Evolutionary conservation across 139 green algal species (phyloP).

Genomic region (Micractinium conductrix): DNA sequence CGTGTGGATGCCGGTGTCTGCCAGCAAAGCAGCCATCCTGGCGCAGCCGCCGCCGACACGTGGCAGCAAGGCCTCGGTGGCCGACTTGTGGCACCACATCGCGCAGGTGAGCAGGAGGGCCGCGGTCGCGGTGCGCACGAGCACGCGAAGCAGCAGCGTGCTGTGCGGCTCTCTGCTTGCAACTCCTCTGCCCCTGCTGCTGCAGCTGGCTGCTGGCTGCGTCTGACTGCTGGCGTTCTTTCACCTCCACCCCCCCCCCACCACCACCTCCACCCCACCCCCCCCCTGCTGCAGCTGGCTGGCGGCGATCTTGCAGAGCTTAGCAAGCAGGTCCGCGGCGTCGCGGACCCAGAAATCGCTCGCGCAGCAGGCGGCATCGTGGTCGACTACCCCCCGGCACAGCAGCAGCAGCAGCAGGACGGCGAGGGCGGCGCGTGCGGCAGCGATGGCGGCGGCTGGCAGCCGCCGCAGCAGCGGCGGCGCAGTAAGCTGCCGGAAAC

Average conservation of each 20-base stretch:
- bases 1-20: constrained; percentile 81
- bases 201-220: neutral
- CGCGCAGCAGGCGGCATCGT: constrained; percentile 4
- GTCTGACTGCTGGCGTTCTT: neutral
- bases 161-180: neutral
- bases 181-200: neutral
- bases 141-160: no score
- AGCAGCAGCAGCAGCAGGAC: neutral
- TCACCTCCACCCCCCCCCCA: no score
- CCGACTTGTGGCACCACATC: neutral
- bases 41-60: neutral
- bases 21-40: constrained; percentile 62
- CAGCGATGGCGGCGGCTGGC: neutral
- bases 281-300: constrained; percentile 24
- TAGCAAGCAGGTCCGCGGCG: constrained; percentile 28
- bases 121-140: no score
- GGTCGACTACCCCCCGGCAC: neutral
- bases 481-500: neutral
- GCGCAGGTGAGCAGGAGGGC: neutral
- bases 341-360: neutral
- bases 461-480: constrained; percentile 1
- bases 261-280: neutral
- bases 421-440: neutral
- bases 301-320: constrained; percentile 45
- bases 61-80: neutral